Base-by-base conservation (phyloP, 2,329 filamentous ascomycete genomes). In the Scortechinia acanthostroma region DNA sequence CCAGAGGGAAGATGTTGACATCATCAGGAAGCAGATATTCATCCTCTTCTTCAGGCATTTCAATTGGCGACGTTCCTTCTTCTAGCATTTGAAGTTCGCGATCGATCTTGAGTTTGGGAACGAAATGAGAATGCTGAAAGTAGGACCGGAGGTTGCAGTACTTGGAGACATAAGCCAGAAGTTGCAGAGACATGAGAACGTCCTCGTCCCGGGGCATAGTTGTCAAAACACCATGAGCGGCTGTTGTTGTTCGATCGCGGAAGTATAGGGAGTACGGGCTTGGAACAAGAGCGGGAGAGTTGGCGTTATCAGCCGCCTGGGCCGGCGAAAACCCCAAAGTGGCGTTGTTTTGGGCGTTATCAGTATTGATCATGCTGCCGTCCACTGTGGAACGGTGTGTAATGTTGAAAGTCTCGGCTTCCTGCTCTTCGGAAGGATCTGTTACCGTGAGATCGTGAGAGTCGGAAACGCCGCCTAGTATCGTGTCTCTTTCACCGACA, bases 191-290 rank as follows among this genome's bases (percentile, higher is more conserved):
- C 91, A 98, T 96, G 51, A 98, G 73, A 2, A 98, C 93, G 57
- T 98, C 93, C 63, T 98, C 93, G 55, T 98, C 93, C 43, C 93
- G 82, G 6, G 93, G 93, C 86, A 97, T 95, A 10, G 90, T 86
- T 21, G 91, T 88, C 22, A 95, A 70, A 54, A 94, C 83, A 53
- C 85, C 83, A 15, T 85, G 77, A 56, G 80, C 78, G 21, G 86
- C 80, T 28, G 80, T 75, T 44, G 84, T 65, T 42, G 80, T 80
- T 28, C 86, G 83, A 54, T 95, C 86, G 43, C 89, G 77, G 21
- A 91, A 75, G 57, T 91, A 93, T 47, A 87, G 79, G 33, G 89
- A 84, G 48, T 79, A 86, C 16, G 85, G 78, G 47, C 75, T 80
- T 4, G 83, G 77, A 52, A 87, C 68, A 22, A 79, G 78, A n/a